A percentile compares a stretch with the other conserved stretches of the same genome.
Conservation (phyloP, 225 moss, liverwort and hornwort genomes). For the Anthoceros angustus region DNA sequence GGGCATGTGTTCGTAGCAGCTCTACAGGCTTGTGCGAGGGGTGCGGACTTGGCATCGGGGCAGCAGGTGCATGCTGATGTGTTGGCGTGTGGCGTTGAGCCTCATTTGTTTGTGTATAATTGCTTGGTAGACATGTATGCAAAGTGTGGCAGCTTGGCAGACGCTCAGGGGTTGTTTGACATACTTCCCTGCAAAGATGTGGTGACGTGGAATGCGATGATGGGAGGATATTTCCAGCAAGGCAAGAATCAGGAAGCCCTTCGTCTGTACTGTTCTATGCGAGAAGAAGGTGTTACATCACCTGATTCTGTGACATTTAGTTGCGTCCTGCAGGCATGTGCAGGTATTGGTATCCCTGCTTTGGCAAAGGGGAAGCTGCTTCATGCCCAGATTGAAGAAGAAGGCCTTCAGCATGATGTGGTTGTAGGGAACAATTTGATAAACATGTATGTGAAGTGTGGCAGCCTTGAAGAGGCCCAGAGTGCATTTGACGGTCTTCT, state of each 20-base stretch:
- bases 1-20: no score
- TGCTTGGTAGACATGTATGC: not conserved
- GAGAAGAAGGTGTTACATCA: not conserved
- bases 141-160: not conserved
- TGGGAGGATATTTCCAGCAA: not conserved
- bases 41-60: not conserved
- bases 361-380: not conserved
- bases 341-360: no score
- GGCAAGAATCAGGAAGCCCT: not conserved
- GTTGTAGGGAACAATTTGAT: no score
- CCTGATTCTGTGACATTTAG: not conserved
- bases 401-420: not conserved
- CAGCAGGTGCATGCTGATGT: not conserved
- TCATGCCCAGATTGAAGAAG: not conserved
- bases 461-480: no score
- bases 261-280: not conserved
- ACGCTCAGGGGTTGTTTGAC: not conserved
- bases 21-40: no score
- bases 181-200: not conserved
- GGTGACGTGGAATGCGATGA: not conserved
- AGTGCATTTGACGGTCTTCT: no score
- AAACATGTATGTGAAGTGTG: no score
- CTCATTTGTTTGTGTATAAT: not conserved
- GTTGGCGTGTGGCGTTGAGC: not conserved
- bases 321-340: not conserved